Evolutionary conservation across 148 eudicot genomes (phyloP), one percentile per base, ranked within the genome.

Genomic region (Vaccinium myrtillus): DNA sequence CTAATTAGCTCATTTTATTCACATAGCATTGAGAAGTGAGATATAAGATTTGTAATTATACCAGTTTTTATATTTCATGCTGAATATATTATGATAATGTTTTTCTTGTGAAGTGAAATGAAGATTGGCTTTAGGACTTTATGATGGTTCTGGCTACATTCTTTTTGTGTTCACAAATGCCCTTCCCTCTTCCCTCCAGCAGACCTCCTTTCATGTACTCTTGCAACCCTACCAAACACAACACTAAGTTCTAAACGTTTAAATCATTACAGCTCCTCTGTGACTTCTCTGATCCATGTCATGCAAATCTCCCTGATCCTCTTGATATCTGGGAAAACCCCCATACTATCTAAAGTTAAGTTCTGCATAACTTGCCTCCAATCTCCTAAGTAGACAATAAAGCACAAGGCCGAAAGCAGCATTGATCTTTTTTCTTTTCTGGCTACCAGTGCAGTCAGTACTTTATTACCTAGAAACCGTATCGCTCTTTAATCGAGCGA

Each of bases 41-140:
- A 81, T 27, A 8, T 59, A 23, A 58, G n/a, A 16, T 3, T 58
- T 80, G 63, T 4, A 58, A 51, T 80, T 56, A 39, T 36, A 39
- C 16, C 13, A 8, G 18, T 43, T 63, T 39, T 23, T 46, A 21
- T n/a, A 15, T 58, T 79, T 79, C 16, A 8, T 56, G 6, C 21
- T 27, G 3, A 6, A 36, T 1, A 56, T 56, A 4, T 55, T 56
- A 9, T 15, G 51, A 8, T 19, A 19, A 19, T 58, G 70, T 16
- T 58, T 58, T 27, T 36, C 51, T 50, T 58, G 50, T 79, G 50
- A 10, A 36, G 19, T 15, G 30, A 9, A 23, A 30, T 15, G 30
- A 15, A 69, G 8, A 30, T 70, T 82, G 84, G 23, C 36, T 81
- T 81, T 49, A 50, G 56, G 75, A 25, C 59, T 23, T 65, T 23